A percentile compares a stretch with the other conserved stretches of the same genome.
Evolutionary conservation across 2,329 filamentous ascomycete genomes (phyloP).

Genomic region (Tolypocladium paradoxum): DNA sequence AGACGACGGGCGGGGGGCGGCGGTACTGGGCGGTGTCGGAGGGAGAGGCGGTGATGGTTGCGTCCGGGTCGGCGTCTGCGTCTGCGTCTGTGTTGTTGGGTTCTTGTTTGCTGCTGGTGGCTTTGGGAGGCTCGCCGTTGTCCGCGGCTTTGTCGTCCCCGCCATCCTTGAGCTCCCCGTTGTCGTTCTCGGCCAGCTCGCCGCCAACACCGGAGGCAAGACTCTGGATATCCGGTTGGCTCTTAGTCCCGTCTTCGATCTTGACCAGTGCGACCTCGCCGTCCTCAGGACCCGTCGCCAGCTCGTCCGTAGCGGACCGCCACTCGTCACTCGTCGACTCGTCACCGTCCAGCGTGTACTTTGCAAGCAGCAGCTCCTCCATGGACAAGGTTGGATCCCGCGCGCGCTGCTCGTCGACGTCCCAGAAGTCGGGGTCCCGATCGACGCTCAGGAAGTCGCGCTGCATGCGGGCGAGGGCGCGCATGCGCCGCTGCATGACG

Average conservation of each 20-base stretch:
- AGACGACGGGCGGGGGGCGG: constrained; percentile 27
- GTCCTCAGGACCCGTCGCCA: not conserved
- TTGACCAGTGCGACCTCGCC: not conserved
- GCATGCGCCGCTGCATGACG: constrained; percentile 25
- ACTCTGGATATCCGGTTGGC: not conserved
- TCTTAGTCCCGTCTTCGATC: not conserved
- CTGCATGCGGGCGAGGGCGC: constrained; percentile 22
- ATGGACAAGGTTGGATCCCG: not conserved
- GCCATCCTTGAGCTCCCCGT: not conserved
- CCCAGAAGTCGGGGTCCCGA: constrained; percentile 19
- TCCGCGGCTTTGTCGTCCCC: not conserved
- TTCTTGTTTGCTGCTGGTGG: not conserved
- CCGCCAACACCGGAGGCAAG: not conserved
- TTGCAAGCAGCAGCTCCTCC: constrained; percentile 2
- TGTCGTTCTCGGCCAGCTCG: no score
- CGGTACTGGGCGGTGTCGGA: constrained; percentile 10
- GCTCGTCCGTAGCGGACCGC: not conserved
- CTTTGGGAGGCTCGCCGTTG: not conserved
- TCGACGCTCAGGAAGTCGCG: constrained; percentile 22
- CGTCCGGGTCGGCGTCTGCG: not conserved
- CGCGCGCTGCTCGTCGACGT: constrained; percentile 10
- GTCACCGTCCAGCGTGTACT: not conserved
- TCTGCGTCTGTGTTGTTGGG: not conserved
- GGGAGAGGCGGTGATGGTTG: constrained; percentile 3
- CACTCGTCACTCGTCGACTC: not conserved